These are phyloP conservation scores for Aspergillus phoenicis DNA, from an alignment of 2,329 filamentous ascomycete genomes.

Conservation along the genomic window DNA sequence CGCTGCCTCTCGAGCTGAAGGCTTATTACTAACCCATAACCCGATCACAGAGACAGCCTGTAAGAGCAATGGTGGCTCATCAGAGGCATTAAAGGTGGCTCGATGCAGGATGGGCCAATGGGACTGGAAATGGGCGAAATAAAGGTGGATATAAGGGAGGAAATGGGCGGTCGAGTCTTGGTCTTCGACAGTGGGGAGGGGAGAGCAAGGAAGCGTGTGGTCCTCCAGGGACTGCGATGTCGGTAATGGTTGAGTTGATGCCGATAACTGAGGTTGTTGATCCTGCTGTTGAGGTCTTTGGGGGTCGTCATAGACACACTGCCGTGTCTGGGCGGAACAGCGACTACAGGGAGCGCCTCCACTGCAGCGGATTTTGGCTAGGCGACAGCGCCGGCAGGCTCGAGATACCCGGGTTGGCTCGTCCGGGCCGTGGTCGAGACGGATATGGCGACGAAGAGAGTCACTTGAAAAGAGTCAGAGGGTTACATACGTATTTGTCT, in stretches of 20 bases:
- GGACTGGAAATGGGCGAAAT: conserved; percentile 30
- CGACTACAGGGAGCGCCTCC: conserved; percentile 12
- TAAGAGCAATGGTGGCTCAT: conserved; percentile 25
- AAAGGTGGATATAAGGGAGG: conserved; percentile 19
- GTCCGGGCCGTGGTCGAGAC: conserved; percentile 19
- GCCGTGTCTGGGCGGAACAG: background rate
- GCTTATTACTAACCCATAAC: conserved; percentile 23
- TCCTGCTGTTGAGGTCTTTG: background rate
- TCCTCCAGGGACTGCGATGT: no score
- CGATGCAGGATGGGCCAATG: conserved; percentile 30
- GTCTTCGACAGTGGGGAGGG: background rate
- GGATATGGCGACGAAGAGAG: conserved; percentile 23
- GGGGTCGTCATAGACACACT: background rate
- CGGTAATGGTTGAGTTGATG: no score
- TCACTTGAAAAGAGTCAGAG: conserved; percentile 10
- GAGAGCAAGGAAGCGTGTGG: no score
- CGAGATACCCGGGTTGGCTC: conserved; percentile 8
- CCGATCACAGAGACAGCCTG: conserved; percentile 30
- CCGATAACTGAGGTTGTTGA: no score
- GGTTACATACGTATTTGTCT: background rate
- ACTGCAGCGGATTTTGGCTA: conserved; percentile 14
- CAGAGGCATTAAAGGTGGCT: conserved; percentile 18
- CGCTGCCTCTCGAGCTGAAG: conserved; percentile 16
- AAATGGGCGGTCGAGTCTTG: background rate
- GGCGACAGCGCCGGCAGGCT: conserved; percentile 21